These are phyloP conservation scores for Pleochaeta shiraiana DNA, from an alignment of 2,329 filamentous ascomycete species.

Conservation along the genomic window DNA sequence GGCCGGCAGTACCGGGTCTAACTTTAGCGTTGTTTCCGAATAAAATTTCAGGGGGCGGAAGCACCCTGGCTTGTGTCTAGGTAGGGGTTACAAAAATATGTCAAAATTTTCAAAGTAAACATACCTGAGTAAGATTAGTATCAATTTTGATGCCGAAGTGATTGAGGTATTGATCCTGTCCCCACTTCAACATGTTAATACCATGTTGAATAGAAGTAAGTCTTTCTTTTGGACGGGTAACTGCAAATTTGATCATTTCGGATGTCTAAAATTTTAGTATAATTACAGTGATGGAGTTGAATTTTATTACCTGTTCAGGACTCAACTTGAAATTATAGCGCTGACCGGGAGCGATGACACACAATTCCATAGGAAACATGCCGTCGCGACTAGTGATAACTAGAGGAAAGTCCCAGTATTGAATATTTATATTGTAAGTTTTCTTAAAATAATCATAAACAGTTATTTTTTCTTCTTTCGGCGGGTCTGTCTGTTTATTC, in stretches of 20 bases:
- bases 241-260: constrained; percentile 84
- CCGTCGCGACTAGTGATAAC: constrained; percentile 33
- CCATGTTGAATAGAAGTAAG: constrained; percentile 43
- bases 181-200: constrained; percentile 44
- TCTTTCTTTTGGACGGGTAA: constrained; percentile 52
- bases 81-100: not conserved
- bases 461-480: constrained; percentile 10
- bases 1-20: constrained; percentile 44
- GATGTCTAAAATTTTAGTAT: constrained; percentile 39
- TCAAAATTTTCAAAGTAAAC: too few relatives aligned
- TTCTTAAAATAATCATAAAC: constrained; percentile 33
- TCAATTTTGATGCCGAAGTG: constrained; percentile 56
- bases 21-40: constrained; percentile 27
- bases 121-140: constrained; percentile 32
- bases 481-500: constrained; percentile 22
- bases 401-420: constrained; percentile 29
- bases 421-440: constrained; percentile 30
- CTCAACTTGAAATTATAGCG: constrained; percentile 41
- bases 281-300: too few relatives aligned
- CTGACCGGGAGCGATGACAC: constrained; percentile 30
- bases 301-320: constrained; percentile 21
- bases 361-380: constrained; percentile 39
- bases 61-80: constrained; percentile 42
- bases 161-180: constrained; percentile 42
- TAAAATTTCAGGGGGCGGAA: constrained; percentile 47